Evolutionary conservation across 2,329 filamentous ascomycete species (phyloP), one percentile per base, ranked within the genome.

Genomic region (Aspergillus brasiliensis): DNA sequence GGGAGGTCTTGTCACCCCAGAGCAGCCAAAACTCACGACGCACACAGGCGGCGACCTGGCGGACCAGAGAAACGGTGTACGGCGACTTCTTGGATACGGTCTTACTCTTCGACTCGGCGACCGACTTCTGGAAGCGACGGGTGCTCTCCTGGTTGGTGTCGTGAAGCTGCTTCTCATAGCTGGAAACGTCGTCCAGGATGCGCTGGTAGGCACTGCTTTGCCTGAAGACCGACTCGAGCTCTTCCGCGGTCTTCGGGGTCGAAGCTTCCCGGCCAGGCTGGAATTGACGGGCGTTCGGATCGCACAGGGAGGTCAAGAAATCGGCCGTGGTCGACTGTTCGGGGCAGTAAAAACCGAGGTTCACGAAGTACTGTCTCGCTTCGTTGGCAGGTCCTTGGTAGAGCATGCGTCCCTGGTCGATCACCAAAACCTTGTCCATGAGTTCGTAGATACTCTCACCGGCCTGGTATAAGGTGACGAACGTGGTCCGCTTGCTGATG

Each of bases 371-470:
- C 59, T 84, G 78, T 58, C 81, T 83, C 3, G 89, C 88, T 47
- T 84, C 80, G n/a, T 78, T 76, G 3, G 83, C 81, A 2, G 83
- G 85, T 0, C 88, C 88, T 69, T 86, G 86, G 75, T 85, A 91
- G 56, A 90, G 84, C 75, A 88, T 86, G 4, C 87, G 85, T 1
- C 91, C 91, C 52, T 85, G 79, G 65, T 93, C 88, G 56, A 94
- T 91, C 19, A 93, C 85, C 53, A 93, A 74, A 2, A 93, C 90
- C 75, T 93, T 93, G 72, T 95, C 91, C 84, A 93, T 91, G 31
- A 90, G 79, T 63, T 87, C 82, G 68, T 89, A 90, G 61, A 90
- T 89, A 21, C 84, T 84, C 70, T 90, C 86, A 56, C 87, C 86
- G 1, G 88, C 88, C 72, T 90, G 88, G 72, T 91, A 91, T 0